Evolutionary conservation across 192 early-diverging fungal genomes (phyloP), one percentile per base, ranked within the genome.

Genomic region (Umbelopsis sp.): DNA sequence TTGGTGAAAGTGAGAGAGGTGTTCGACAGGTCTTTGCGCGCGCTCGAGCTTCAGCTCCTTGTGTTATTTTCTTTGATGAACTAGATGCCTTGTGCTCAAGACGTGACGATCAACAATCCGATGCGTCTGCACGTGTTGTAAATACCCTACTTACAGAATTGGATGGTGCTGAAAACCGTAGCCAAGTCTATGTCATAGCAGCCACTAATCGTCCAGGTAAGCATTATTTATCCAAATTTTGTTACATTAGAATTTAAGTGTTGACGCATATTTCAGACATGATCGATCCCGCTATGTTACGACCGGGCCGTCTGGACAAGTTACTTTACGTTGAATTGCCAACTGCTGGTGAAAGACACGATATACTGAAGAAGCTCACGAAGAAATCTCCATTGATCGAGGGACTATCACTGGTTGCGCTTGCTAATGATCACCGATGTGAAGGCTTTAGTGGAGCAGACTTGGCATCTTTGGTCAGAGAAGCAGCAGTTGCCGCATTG

Each of bases 11-110:
- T 83, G 97, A 99, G 81, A 85, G 96, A 29, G 95, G 94, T 5
- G 90, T 99, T 20, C 91, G 97, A 26, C 93, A 93, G 78, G 97
- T 99, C 21, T 99, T 99, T 85, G 86, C 92, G 26, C 86, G 97
- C 25, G 97, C 97, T 8, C 89, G 92, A 49, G 91, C 95, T 1
- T 98, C 96, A 4, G 87, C 92, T 14, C 96, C 98, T 16, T 99
- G 98, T 74, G 92, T 99, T 3, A 91, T 99, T 36, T 99, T 98
- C 77, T 98, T 99, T 83, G 98, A 99, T 73, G 96, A 99, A 79
- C 82, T 99, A 22, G 98, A 99, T 74, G 96, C 96, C 1, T 84
- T 99, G 38, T 95, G 93, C 73, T 88, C 95, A 51, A 86, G 94
- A 65, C 95, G 94, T 65, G 93, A 95, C 73, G 95, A 97, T 45